A percentile compares a stretch with the other conserved stretches of the same genome.
Conservation (phyloP, 2,329 filamentous ascomycete genomes). For the Plenodomus lindquistii region DNA sequence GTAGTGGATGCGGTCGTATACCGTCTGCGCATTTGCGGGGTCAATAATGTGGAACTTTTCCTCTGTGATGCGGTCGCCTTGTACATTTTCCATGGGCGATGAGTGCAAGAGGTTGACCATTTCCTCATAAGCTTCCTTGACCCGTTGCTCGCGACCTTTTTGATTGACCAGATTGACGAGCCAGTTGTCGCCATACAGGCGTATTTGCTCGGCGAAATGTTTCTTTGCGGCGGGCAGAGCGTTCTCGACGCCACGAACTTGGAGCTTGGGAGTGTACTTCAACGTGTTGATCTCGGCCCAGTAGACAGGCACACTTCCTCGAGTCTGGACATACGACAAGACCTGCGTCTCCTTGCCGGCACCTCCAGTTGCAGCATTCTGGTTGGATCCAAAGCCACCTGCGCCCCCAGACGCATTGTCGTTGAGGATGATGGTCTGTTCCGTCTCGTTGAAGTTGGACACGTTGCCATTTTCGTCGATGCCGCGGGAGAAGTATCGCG, state of each 20-base stretch:
- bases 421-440: constrained; percentile 88
- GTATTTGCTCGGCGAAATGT: constrained; percentile 93
- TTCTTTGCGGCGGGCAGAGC: constrained; percentile 77
- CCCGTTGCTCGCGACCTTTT: constrained; percentile 82
- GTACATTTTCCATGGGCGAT: constrained; percentile 66
- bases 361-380: constrained; percentile 64
- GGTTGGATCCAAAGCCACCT: constrained; percentile 77
- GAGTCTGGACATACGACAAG: constrained; percentile 92
- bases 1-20: constrained; percentile 88
- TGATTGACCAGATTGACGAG: constrained; percentile 97
- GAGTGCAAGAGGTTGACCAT: constrained; percentile 78
- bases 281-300: constrained; percentile 97
- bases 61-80: constrained; percentile 67
- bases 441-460: constrained; percentile 99
- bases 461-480: constrained; percentile 92
- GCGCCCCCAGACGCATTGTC: constrained; percentile 72
- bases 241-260: constrained; percentile 81
- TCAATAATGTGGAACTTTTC: constrained; percentile 86
- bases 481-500: constrained; percentile 91
- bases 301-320: constrained; percentile 92
- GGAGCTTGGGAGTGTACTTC: constrained; percentile 86
- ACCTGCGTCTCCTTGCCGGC: constrained; percentile 80
- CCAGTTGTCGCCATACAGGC: constrained; percentile 93
- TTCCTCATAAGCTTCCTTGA: constrained; percentile 94
- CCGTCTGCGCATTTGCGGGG: constrained; percentile 59